Evolutionary conservation across 441 rosid genomes (phyloP), one percentile per base, ranked within the genome.

Genomic region (Raphanus hybrid): DNA sequence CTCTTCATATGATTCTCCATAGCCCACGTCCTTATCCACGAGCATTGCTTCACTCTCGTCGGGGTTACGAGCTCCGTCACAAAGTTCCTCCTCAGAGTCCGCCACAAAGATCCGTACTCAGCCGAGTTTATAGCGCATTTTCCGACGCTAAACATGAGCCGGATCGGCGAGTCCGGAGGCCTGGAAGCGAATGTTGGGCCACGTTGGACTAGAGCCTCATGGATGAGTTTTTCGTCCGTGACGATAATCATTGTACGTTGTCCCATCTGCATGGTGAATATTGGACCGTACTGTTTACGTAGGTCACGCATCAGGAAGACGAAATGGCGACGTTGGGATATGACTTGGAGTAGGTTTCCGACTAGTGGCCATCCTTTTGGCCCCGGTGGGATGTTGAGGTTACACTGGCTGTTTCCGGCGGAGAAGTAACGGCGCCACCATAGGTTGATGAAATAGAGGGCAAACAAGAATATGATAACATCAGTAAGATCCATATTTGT

Each of bases 191-290:
- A 91, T 0, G 79, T 74, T 0, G 93, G 78, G 1, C 98, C 97
- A 2, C 89, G 80, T 63, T 86, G 88, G 70, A 93, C 92, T 6
- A 93, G 78, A 26, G 94, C 98, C 85, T 93, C 96, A 35, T 92
- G 98, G 71, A 93, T 93, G 73, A 92, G 91, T 69, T 82, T 86
- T 8, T 92, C 80, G 76, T 88, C 90, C 2, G 94, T 87, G 73
- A 93, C 82, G 0, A 93, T 90, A 29, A 93, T 84, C 72, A 92
- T 77, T 20, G 90, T 92, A 23, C 97, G 94, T 77, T 93, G 97
- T 6, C 98, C 97, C 97, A 93, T 92, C 64, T 89, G 88, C 93
- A 93, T 78, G 82, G 94, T 92, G 85, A 93, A 93, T 60, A 93
- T 92, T 18, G 94, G 93, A 61, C 98, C 96, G 34, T 86, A 93